Conservation (phyloP, 768 basidiomycete genomes). For the Paxillus rubicundulus region DNA sequence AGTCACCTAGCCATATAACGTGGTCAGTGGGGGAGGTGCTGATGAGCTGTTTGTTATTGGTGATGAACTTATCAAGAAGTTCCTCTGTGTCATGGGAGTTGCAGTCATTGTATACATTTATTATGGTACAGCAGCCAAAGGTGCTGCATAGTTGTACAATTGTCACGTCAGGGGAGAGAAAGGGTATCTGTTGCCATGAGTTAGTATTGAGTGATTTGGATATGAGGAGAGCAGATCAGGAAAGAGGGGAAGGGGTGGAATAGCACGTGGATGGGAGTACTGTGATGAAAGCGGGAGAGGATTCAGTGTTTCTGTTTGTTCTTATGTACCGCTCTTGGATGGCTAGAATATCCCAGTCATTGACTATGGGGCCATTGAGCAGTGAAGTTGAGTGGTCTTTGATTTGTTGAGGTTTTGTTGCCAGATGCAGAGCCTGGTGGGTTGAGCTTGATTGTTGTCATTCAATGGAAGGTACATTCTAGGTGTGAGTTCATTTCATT, state of each 20-base stretch:
- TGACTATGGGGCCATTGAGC: not conserved
- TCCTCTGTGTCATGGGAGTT: slow-evolving; percentile 16
- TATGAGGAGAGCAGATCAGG: slow-evolving; percentile 1
- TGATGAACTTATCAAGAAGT: slow-evolving; percentile 7
- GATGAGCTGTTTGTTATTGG: not conserved
- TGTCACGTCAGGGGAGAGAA: slow-evolving; percentile 29
- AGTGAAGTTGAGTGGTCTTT: no score
- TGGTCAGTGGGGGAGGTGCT: slow-evolving; percentile 3
- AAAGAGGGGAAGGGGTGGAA: slow-evolving; percentile 24
- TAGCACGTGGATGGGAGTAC: slow-evolving; percentile 15
- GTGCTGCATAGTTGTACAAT: slow-evolving; percentile 23
- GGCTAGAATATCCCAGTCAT: slow-evolving; percentile 28
- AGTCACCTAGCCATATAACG: slow-evolving; percentile 28
- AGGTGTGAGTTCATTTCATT: no score
- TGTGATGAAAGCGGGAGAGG: slow-evolving; percentile 5
- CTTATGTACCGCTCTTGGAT: slow-evolving; percentile 41
- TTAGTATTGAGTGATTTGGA: not conserved
- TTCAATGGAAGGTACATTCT: no score
- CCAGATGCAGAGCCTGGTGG: no score
- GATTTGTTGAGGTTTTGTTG: no score
- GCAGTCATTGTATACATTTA: slow-evolving; percentile 42
- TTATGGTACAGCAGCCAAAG: slow-evolving; percentile 20
- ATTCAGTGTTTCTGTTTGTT: no score
- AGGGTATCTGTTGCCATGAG: not conserved
- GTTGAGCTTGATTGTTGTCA: no score